A percentile compares a stretch with the other conserved stretches of the same genome.
These are phyloP conservation scores for Ochromonas danica DNA, from an alignment of 108 stramenopile genomes.

Conservation along the genomic window DNA sequence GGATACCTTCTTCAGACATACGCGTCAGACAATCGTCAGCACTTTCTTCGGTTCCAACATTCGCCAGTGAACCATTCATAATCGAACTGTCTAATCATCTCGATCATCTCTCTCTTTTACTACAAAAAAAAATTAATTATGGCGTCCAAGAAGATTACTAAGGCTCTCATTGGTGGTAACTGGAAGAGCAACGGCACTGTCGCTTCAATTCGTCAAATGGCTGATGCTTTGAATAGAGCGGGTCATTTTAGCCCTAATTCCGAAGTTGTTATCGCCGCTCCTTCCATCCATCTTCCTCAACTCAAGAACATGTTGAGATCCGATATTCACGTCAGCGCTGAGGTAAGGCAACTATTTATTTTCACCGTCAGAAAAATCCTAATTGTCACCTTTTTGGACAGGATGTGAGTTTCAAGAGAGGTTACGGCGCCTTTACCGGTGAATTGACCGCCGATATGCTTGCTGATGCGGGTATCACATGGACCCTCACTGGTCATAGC, in stretches of 20 bases:
- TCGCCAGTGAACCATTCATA: too few relatives aligned
- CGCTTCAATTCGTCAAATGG: slow-evolving; percentile 28
- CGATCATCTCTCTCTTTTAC: too few relatives aligned
- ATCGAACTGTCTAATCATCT: too few relatives aligned
- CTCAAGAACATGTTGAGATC: slow-evolving; percentile 41
- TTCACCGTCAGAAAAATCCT: neutral
- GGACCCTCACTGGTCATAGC: slow-evolving; percentile 68
- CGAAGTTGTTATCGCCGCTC: slow-evolving; percentile 60
- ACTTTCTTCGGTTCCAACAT: too few relatives aligned
- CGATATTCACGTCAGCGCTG: slow-evolving; percentile 43
- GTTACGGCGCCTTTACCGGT: slow-evolving; percentile 34
- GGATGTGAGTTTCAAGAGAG: slow-evolving; percentile 37
- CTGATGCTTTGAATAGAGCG: slow-evolving; percentile 48
- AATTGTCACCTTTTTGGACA: neutral
- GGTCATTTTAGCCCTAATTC: slow-evolving; percentile 55
- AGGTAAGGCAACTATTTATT: slow-evolving; percentile 1
- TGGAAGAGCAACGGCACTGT: slow-evolving; percentile 52
- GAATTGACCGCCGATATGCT: slow-evolving; percentile 28
- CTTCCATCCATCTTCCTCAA: slow-evolving; percentile 41
- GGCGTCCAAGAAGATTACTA: slow-evolving; percentile 28
- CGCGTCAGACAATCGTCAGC: too few relatives aligned
- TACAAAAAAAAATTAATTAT: too few relatives aligned
- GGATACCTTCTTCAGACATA: too few relatives aligned
- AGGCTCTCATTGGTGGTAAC: slow-evolving; percentile 46
- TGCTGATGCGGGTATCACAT: slow-evolving; percentile 12